Evolutionary conservation across 345 rosid species (phyloP).

Genomic region (Cardamine resedifolia): DNA sequence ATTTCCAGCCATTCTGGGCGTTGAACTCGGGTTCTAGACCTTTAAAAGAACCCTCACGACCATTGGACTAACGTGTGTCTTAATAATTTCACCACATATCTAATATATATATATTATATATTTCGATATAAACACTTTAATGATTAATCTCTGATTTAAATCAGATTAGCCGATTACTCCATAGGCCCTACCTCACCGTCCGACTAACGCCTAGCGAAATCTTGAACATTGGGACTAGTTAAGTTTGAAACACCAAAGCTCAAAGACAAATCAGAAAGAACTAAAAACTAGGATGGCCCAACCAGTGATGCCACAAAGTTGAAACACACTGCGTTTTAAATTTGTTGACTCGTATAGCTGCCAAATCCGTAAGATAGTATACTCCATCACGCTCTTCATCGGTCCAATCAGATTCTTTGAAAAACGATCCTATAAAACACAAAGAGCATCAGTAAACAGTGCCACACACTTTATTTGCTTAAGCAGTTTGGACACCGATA

Average conservation of each 20-base stretch:
- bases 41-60: no score
- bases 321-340: neutral
- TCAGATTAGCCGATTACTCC: no score
- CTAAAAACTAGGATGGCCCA: neutral
- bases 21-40: no score
- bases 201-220: no score
- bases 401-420: neutral
- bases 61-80: no score
- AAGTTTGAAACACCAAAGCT: neutral
- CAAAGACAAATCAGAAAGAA: neutral
- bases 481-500: neutral
- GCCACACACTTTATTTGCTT: neutral
- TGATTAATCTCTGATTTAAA: no score
- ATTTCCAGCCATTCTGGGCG: no score
- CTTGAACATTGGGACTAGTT: no score
- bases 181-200: no score
- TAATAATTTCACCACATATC: no score
- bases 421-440: neutral
- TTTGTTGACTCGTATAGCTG: neutral
- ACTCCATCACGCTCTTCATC: neutral
- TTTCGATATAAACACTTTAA: no score
- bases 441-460: rapidly evolving
- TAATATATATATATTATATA: no score
- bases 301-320: neutral
- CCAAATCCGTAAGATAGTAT: neutral